Evolutionary conservation across 2,329 filamentous ascomycete genomes (phyloP).

Genomic region (Colletotrichum viniferum): DNA sequence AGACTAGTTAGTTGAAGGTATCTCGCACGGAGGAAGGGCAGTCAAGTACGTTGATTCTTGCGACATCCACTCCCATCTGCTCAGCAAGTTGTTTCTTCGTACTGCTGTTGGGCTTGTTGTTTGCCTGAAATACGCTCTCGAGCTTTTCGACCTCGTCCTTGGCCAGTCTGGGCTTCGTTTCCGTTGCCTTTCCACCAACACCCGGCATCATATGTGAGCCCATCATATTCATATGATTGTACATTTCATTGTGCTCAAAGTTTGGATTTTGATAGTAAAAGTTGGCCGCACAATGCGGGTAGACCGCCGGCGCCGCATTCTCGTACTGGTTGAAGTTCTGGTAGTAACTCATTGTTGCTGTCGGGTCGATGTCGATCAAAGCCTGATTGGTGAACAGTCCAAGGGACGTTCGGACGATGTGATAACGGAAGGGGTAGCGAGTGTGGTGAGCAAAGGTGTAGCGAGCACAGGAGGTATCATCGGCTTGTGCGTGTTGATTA

Average conservation of each 20-base stretch:
- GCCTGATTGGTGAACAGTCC: neutral
- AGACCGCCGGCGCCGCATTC: neutral
- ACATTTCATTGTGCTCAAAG: neutral
- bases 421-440: neutral
- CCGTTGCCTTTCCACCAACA: slow-evolving; percentile 36
- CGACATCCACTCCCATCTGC: slow-evolving; percentile 65
- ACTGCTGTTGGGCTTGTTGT: slow-evolving; percentile 67
- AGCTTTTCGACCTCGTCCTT: slow-evolving; percentile 65
- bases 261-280: slow-evolving; percentile 16
- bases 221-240: slow-evolving; percentile 22
- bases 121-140: slow-evolving; percentile 66
- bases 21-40: slow-evolving; percentile 13
- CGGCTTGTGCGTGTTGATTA: neutral
- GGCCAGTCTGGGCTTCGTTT: slow-evolving; percentile 58
- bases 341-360: neutral
- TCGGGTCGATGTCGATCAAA: neutral
- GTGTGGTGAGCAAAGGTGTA: neutral
- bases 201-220: neutral
- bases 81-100: slow-evolving; percentile 66
- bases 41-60: slow-evolving; percentile 62
- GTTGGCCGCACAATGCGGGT: neutral
- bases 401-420: neutral
- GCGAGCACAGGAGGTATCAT: neutral
- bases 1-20: slow-evolving; percentile 30
- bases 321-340: slow-evolving; percentile 15